Evolutionary conservation across 257 asterid species (phyloP).

Genomic region (Vinca minor): DNA sequence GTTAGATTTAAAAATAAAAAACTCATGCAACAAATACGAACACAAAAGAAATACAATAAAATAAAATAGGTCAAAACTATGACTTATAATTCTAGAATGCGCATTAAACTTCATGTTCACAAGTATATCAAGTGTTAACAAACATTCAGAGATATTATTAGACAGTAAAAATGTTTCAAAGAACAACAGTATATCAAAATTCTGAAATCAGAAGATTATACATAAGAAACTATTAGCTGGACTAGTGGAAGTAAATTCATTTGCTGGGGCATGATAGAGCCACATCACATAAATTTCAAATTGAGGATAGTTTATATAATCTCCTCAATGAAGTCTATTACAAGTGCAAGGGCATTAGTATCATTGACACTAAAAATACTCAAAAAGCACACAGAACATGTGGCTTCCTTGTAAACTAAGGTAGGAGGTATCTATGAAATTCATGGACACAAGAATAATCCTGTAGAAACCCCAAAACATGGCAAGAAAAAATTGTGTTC

Average conservation of each 20-base stretch:
- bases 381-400: neutral
- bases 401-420: neutral
- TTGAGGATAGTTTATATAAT: neutral
- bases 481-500: neutral
- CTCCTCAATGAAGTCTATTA: neutral
- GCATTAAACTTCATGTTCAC: neutral
- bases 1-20: conserved; percentile 6
- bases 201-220: neutral
- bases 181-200: neutral
- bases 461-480: neutral
- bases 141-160: neutral
- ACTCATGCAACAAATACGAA: neutral
- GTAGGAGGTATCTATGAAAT: neutral
- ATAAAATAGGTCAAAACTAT: neutral
- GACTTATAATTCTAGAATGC: neutral
- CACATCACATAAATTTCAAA: neutral
- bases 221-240: neutral
- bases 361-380: neutral
- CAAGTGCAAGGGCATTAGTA: neutral
- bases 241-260: neutral
- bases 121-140: neutral
- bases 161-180: neutral
- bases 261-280: neutral
- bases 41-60: neutral
- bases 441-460: neutral